Percentiles rank a stretch among this genome's conserved stretches.
These are phyloP conservation scores for Pistacia integerrima DNA, from an alignment of 345 rosid species.

Conservation along the genomic window DNA sequence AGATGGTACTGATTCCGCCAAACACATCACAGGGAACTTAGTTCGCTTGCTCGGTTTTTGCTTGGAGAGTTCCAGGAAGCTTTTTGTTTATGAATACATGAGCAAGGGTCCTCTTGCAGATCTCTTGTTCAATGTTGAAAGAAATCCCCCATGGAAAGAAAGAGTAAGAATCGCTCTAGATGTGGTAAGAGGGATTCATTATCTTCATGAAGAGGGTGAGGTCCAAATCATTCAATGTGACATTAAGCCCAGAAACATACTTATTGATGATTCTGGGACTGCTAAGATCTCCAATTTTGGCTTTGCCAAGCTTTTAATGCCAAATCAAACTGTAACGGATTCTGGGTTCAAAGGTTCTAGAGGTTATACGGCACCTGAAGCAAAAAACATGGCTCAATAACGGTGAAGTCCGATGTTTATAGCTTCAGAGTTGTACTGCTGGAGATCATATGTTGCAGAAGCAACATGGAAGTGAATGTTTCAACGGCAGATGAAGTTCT, in stretches of 20 bases:
- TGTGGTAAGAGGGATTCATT: neutral
- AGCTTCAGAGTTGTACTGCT: neutral
- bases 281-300: conserved; percentile 33
- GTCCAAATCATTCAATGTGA: conserved; percentile 29
- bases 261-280: conserved; percentile 16
- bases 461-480: too few species aligned
- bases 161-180: conserved; percentile 20
- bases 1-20: conserved; percentile 32
- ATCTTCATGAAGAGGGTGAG: conserved; percentile 28
- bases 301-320: conserved; percentile 27
- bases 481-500: too few species aligned
- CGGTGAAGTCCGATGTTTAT: neutral
- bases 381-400: too few species aligned
- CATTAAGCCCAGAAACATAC: conserved; percentile 23
- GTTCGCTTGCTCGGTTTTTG: conserved; percentile 34
- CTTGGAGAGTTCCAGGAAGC: conserved; percentile 19
- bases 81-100: conserved; percentile 33
- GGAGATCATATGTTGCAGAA: too few species aligned
- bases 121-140: neutral
- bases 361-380: conserved; percentile 5
- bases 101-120: conserved; percentile 21
- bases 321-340: conserved; percentile 20
- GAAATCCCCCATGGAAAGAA: conserved; percentile 16
- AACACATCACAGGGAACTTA: conserved; percentile 34
- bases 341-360: conserved; percentile 9